phyloP scores from a whole-genome alignment of 2,329 filamentous ascomycete species.

The Calonectria pteridis region DNA sequence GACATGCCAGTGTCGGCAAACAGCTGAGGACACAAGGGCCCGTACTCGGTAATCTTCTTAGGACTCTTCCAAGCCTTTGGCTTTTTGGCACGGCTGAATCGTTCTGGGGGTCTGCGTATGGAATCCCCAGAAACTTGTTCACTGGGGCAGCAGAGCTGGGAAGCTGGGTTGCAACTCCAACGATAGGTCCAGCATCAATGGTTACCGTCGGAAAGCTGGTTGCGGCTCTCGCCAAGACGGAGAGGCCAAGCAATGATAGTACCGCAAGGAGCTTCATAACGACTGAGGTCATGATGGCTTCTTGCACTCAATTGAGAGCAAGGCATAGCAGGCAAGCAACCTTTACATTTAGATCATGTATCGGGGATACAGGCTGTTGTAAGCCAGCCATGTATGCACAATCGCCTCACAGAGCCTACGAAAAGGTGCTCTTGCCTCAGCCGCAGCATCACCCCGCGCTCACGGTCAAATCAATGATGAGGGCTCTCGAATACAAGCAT shows the following conservation, averaged over 20 bases:
- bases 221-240: neutral
- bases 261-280: slow-evolving; percentile 27
- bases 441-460: neutral
- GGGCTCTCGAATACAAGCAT: too few relatives aligned
- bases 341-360: neutral
- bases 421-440: neutral
- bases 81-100: slow-evolving; percentile 30
- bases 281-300: neutral
- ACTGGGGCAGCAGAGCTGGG: slow-evolving; percentile 30
- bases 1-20: slow-evolving; percentile 31
- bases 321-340: neutral
- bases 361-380: neutral
- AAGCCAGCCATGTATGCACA: neutral
- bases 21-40: slow-evolving; percentile 34
- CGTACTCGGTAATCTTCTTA: slow-evolving; percentile 27
- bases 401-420: neutral
- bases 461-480: neutral
- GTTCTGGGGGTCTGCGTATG: slow-evolving; percentile 33
- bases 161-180: slow-evolving; percentile 31
- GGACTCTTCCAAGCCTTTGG: slow-evolving; percentile 33
- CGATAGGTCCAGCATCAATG: slow-evolving; percentile 33
- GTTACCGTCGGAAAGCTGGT: slow-evolving; percentile 22
- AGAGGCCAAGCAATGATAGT: slow-evolving; percentile 10
- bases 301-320: neutral
- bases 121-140: slow-evolving; percentile 40